These are phyloP conservation scores for Hygrocybe punicea DNA, from an alignment of 768 basidiomycete genomes.

Conservation along the genomic window DNA sequence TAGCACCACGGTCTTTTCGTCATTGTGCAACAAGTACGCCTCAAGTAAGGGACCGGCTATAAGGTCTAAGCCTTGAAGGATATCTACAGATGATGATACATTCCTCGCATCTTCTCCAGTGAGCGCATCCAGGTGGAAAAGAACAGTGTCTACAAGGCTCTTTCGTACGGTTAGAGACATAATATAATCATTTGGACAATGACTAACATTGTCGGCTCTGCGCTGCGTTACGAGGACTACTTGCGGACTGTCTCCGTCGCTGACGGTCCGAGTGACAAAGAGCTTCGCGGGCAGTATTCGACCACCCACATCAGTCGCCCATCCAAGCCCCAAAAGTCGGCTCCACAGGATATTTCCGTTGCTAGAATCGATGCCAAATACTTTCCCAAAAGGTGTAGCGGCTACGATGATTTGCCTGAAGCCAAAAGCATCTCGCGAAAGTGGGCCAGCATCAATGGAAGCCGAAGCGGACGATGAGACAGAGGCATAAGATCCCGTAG, in stretches of 20 bases:
- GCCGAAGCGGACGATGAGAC: constrained; percentile 36
- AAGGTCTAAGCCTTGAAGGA: constrained; percentile 58
- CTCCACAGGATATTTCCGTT: constrained; percentile 80
- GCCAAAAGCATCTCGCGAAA: constrained; percentile 76
- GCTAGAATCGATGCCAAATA: constrained; percentile 79
- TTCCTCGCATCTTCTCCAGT: constrained; percentile 60
- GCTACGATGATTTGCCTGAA: constrained; percentile 80
- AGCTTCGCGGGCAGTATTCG: constrained; percentile 57
- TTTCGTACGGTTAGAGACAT: constrained; percentile 22
- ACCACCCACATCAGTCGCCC: constrained; percentile 56
- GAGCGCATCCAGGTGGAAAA: constrained; percentile 75
- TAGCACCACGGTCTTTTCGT: constrained; percentile 53
- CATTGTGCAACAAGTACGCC: constrained; percentile 49
- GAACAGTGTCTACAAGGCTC: constrained; percentile 64
- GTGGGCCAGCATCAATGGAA: constrained; percentile 32
- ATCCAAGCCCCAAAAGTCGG: constrained; percentile 69
- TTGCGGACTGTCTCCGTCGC: constrained; percentile 50
- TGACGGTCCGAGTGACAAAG: constrained; percentile 51
- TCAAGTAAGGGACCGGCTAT: constrained; percentile 60
- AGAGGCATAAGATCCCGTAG: constrained; percentile 61
- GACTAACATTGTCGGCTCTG: constrained; percentile 57
- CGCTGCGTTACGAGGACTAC: constrained; percentile 63
- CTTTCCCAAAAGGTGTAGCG: constrained; percentile 67
- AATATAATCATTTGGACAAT: not conserved
- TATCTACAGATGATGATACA: constrained; percentile 29